Percentiles rank a stretch among this genome's conserved stretches.
Evolutionary conservation across 257 asterid genomes (phyloP).

Genomic region (Fraxinus americana): DNA sequence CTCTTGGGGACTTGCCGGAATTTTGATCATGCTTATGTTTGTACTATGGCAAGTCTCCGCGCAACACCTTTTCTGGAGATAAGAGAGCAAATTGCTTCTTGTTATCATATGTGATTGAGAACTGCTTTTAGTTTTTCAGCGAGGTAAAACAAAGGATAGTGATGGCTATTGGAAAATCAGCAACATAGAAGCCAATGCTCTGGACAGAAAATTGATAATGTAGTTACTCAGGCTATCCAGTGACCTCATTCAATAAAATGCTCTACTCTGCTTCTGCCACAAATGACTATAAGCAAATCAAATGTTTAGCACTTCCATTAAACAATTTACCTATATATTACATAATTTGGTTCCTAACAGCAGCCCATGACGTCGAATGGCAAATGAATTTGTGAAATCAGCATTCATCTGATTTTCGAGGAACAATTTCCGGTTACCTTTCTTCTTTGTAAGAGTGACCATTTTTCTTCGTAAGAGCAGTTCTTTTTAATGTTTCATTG

Average conservation of each 20-base stretch:
- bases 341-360: neutral
- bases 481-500: neutral
- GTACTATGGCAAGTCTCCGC: slow-evolving; percentile 58
- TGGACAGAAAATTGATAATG: neutral
- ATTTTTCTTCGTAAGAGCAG: neutral
- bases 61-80: slow-evolving; percentile 62
- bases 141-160: neutral
- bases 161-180: neutral
- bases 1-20: slow-evolving; percentile 67
- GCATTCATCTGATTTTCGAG: neutral
- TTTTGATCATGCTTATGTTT: slow-evolving; percentile 56
- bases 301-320: slow-evolving; percentile 31
- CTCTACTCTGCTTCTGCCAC: no score
- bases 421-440: neutral
- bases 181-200: neutral
- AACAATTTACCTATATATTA: slow-evolving; percentile 54
- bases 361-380: neutral
- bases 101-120: neutral
- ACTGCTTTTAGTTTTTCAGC: neutral
- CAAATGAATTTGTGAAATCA: neutral
- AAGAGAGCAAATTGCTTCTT: neutral
- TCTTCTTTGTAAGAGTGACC: neutral
- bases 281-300: neutral
- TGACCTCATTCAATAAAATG: no score
- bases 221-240: no score